These are phyloP conservation scores for Colletotrichum gigasporum DNA, from an alignment of 2,329 filamentous ascomycete genomes.

Conservation along the genomic window DNA sequence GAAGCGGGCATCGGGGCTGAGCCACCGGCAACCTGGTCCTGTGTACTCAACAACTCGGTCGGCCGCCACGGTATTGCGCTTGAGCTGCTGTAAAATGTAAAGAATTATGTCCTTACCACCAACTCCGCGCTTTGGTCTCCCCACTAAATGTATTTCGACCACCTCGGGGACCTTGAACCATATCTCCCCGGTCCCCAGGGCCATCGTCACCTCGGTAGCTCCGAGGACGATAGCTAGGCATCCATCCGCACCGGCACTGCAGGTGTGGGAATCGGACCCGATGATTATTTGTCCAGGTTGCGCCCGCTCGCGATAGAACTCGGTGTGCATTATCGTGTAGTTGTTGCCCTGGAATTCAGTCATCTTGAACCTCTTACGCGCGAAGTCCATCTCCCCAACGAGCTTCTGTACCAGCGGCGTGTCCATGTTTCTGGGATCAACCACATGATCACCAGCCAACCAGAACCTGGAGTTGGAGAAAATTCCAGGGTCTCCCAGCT, in stretches of 20 bases:
- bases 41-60: slow-evolving; percentile 50
- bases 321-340: slow-evolving; percentile 50
- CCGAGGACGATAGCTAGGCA: slow-evolving; percentile 49
- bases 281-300: slow-evolving; percentile 49
- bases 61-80: slow-evolving; percentile 49
- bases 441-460: slow-evolving; percentile 58
- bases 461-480: slow-evolving; percentile 43
- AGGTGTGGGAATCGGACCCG: slow-evolving; percentile 50
- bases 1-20: slow-evolving; percentile 49
- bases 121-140: slow-evolving; percentile 42
- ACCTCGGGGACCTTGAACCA: slow-evolving; percentile 51
- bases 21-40: slow-evolving; percentile 42
- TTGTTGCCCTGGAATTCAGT: slow-evolving; percentile 45
- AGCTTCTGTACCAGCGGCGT: slow-evolving; percentile 20
- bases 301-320: slow-evolving; percentile 47
- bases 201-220: slow-evolving; percentile 48
- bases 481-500: slow-evolving; percentile 14
- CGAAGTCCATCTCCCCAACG: slow-evolving; percentile 15
- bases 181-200: slow-evolving; percentile 47
- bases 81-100: slow-evolving; percentile 46
- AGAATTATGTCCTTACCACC: slow-evolving; percentile 51
- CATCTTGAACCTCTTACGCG: slow-evolving; percentile 23
- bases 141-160: slow-evolving; percentile 44
- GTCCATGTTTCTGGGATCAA: slow-evolving; percentile 46
- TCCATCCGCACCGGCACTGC: slow-evolving; percentile 46